Evolutionary conservation across 2,329 filamentous ascomycete genomes (phyloP).

Genomic region (Didymellaceae sp.): DNA sequence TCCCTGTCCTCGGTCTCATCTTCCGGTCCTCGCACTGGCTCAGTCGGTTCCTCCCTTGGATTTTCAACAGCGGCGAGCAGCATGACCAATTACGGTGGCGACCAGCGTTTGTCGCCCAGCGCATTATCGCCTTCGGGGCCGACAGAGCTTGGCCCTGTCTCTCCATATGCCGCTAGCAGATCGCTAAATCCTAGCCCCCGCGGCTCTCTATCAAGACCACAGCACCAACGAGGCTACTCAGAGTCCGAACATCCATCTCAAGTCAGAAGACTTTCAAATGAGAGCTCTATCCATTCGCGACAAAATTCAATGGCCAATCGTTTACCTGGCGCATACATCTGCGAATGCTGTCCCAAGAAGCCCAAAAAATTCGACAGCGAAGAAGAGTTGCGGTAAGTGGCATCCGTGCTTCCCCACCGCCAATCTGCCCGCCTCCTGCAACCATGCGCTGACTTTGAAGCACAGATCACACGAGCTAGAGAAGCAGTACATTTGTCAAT

Average conservation of each 20-base stretch:
- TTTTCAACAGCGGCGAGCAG: constrained; percentile 67
- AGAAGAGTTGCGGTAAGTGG: constrained; percentile 80
- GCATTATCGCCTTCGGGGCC: constrained; percentile 66
- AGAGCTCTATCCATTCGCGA: constrained; percentile 54
- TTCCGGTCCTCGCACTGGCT: constrained; percentile 67
- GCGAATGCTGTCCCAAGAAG: constrained; percentile 96
- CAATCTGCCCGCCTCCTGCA: constrained; percentile 19
- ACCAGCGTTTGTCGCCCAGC: constrained; percentile 66
- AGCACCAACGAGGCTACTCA: constrained; percentile 51
- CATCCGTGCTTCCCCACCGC: constrained; percentile 35
- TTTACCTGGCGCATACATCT: constrained; percentile 70
- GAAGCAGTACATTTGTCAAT: constrained; percentile 94
- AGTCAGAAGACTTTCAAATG: constrained; percentile 57
- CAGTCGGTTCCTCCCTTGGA: constrained; percentile 66
- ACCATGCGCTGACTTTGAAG: constrained; percentile 29
- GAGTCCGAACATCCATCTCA: constrained; percentile 48
- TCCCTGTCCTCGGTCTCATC: constrained; percentile 68
- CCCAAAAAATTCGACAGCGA: constrained; percentile 90
- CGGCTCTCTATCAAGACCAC: constrained; percentile 47
- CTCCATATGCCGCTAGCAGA: constrained; percentile 60
- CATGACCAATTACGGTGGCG: constrained; percentile 68
- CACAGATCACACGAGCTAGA: constrained; percentile 84
- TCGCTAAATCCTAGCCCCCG: constrained; percentile 53
- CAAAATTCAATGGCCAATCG: constrained; percentile 58
- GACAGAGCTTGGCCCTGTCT: constrained; percentile 60